These are phyloP conservation scores for Beauveria asiatica DNA, from an alignment of 2,329 filamentous ascomycete species.

Conservation along the genomic window DNA sequence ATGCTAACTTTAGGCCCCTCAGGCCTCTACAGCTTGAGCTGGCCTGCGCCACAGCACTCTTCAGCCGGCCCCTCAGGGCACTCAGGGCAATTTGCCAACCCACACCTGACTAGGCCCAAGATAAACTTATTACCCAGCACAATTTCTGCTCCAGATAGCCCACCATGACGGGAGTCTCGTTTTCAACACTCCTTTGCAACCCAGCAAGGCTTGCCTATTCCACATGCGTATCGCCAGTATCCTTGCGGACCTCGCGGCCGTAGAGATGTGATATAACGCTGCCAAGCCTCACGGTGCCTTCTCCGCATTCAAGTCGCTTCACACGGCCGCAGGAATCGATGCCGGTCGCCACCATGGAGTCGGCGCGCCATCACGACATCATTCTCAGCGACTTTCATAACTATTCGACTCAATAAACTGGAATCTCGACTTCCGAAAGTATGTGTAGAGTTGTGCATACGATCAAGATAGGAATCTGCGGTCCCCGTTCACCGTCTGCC, in stretches of 20 bases:
- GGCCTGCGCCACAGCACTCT: neutral
- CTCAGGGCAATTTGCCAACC: neutral
- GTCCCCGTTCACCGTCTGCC: neutral
- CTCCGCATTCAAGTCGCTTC: neutral
- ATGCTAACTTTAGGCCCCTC: neutral
- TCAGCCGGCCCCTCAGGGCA: neutral
- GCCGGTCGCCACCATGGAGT: neutral
- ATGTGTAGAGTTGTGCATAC: neutral
- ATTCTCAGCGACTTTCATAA: neutral
- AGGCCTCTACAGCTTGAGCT: neutral
- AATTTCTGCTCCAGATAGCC: neutral
- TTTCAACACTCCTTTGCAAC: neutral
- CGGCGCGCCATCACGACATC: neutral
- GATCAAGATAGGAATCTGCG: neutral
- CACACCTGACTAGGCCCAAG: too few species aligned
- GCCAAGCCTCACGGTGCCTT: neutral
- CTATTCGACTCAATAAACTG: neutral
- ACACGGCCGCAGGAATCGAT: neutral
- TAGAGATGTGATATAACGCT: neutral
- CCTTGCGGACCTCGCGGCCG: neutral
- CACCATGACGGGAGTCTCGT: neutral
- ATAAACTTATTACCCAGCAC: neutral
- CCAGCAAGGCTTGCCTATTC: neutral
- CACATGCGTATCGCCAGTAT: neutral
- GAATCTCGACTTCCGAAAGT: neutral